A percentile compares a stretch with the other conserved stretches of the same genome.
Evolutionary conservation across 805 yeast genomes (phyloP).

Genomic region (Tetrapisispora namnaoensis): DNA sequence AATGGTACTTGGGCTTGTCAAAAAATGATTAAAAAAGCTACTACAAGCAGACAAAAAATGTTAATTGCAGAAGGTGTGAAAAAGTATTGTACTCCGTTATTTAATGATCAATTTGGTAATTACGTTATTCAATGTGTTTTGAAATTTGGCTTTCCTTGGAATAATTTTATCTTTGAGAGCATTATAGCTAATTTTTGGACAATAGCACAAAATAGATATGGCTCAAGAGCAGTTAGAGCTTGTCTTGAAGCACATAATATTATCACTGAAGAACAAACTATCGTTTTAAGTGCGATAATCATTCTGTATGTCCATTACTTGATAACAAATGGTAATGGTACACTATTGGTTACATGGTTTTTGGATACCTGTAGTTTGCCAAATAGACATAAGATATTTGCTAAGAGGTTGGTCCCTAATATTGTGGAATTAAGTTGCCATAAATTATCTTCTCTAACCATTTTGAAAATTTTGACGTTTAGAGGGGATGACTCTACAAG

Average conservation of each 20-base stretch:
- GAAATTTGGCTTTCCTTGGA: slow-evolving; percentile 81
- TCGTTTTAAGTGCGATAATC: slow-evolving; percentile 67
- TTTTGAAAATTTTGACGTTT: slow-evolving; percentile 66
- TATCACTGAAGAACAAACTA: slow-evolving; percentile 55
- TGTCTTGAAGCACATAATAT: slow-evolving; percentile 69
- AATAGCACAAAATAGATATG: slow-evolving; percentile 82
- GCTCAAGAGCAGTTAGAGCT: slow-evolving; percentile 90
- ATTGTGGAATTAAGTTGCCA: slow-evolving; percentile 61
- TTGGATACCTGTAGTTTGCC: slow-evolving; percentile 72
- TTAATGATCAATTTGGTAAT: slow-evolving; percentile 94
- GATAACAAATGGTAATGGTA: slow-evolving; percentile 78
- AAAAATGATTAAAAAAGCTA: slow-evolving; percentile 74
- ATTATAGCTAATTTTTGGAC: slow-evolving; percentile 68
- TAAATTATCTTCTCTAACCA: slow-evolving; percentile 74
- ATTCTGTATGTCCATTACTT: slow-evolving; percentile 69
- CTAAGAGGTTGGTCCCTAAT: slow-evolving; percentile 51
- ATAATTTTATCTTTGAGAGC: slow-evolving; percentile 80
- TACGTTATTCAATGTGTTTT: slow-evolving; percentile 92
- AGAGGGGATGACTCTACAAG: slow-evolving; percentile 57
- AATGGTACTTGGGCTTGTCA: slow-evolving; percentile 99
- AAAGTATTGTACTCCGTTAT: slow-evolving; percentile 74
- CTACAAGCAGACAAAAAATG: slow-evolving; percentile 50
- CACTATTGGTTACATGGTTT: slow-evolving; percentile 86
- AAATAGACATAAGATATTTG: slow-evolving; percentile 55
- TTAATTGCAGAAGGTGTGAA: slow-evolving; percentile 60